These are phyloP conservation scores for Bothriochloa decipiens DNA, from an alignment of 176 grass and related monocot genomes.

Conservation along the genomic window DNA sequence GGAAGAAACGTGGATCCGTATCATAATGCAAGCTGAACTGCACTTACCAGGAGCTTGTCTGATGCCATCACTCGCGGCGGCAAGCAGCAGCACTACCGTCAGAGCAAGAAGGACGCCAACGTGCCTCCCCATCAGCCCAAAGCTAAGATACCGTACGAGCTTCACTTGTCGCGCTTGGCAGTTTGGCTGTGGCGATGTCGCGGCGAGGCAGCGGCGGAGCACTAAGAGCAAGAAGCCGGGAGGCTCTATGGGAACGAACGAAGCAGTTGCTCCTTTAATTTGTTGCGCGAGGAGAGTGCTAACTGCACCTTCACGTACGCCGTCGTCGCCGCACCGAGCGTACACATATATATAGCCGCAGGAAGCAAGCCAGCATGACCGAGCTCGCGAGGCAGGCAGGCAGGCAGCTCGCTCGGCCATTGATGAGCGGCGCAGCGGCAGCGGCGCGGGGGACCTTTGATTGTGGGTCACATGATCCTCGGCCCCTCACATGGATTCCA, in stretches of 20 bases:
- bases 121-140: constrained; percentile 42
- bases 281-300: neutral
- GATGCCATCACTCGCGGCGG: constrained; percentile 38
- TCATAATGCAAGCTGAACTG: neutral
- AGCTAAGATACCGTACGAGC: no score
- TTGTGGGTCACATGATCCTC: constrained; percentile 84
- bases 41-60: constrained; percentile 53
- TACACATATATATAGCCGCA: constrained; percentile 8
- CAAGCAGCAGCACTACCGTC: constrained; percentile 34
- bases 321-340: neutral
- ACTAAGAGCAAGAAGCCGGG: neutral
- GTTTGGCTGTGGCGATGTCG: neutral
- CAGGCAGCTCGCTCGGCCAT: neutral
- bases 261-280: neutral
- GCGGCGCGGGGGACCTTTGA: constrained; percentile 54
- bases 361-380: neutral
- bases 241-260: neutral
- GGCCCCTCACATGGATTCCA: constrained; percentile 71
- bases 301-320: neutral
- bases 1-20: neutral
- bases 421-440: constrained; percentile 52
- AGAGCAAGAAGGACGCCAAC: constrained; percentile 6
- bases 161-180: neutral
- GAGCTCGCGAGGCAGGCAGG: no score
- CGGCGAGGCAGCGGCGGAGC: neutral